Evolutionary conservation across 495 filamentous ascomycete genomes (phyloP).

Genomic region (Trichodelitschia bisporula): DNA sequence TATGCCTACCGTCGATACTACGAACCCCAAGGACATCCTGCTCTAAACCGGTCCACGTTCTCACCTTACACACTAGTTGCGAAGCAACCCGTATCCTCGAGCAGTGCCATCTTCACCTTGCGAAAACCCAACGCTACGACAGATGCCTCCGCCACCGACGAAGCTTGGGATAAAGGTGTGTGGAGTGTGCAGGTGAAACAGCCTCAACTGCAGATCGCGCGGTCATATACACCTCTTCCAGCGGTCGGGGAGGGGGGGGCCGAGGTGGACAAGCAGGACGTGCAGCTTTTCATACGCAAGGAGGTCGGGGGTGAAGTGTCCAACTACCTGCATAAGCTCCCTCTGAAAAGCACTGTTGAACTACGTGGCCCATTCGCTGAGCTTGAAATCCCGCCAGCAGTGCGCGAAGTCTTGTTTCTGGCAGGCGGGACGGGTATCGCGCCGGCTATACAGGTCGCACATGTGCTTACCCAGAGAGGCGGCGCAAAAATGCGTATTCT

Average conservation of each 20-base stretch:
- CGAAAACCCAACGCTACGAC: constrained; percentile 10
- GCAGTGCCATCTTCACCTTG: constrained; percentile 52
- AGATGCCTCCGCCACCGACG: constrained; percentile 13
- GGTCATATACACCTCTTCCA: constrained; percentile 76
- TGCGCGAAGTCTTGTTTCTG: constrained; percentile 45
- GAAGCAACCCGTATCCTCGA: constrained; percentile 44
- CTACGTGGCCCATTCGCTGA: constrained; percentile 59
- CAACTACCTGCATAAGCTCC: constrained; percentile 38
- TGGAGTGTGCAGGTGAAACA: constrained; percentile 88
- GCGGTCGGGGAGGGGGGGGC: constrained; percentile 2
- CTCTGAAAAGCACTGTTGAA: constrained; percentile 34
- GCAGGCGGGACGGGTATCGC: constrained; percentile 90
- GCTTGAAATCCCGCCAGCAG: constrained; percentile 29
- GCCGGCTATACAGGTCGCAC: constrained; percentile 58
- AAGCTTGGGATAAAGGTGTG: constrained; percentile 16
- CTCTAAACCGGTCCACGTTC: constrained; percentile 10
- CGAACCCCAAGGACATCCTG: constrained; percentile 1
- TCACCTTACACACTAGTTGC: constrained; percentile 26
- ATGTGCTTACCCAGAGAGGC: constrained; percentile 23
- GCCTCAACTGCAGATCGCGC: constrained; percentile 67
- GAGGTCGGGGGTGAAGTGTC: constrained; percentile 25
- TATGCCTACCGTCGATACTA: neutral
- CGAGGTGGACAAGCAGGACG: constrained; percentile 15
- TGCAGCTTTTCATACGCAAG: constrained; percentile 25
- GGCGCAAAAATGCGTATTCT: constrained; percentile 24